Conservation (phyloP, 176 grass and related monocot genomes). For the Oropetium thomaeum region DNA sequence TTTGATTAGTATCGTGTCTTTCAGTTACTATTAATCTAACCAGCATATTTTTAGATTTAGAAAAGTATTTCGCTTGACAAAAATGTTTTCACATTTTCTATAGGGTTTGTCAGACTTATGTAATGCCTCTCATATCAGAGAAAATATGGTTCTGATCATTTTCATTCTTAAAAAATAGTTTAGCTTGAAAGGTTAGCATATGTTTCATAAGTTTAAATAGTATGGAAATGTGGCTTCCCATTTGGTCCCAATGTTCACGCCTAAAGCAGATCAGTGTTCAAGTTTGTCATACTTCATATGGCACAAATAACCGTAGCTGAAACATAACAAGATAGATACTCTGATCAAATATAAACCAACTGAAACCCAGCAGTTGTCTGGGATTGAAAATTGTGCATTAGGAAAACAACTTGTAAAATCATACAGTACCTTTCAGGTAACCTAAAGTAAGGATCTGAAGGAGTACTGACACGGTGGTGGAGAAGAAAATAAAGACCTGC, state of each 20-base stretch:
- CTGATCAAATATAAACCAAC: conserved; percentile 12
- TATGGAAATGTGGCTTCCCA: not conserved
- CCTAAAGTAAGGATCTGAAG: conserved; percentile 79
- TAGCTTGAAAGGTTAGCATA: not conserved
- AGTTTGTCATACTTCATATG: not conserved
- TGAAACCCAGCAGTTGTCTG: not conserved
- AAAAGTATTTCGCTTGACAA: too few relatives aligned
- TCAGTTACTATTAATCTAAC: not conserved
- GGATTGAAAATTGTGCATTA: not conserved
- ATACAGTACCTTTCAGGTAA: conserved; percentile 85
- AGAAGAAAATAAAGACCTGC: conserved; percentile 82
- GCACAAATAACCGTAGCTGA: not conserved
- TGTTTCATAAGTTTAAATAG: not conserved
- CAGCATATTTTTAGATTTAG: not conserved
- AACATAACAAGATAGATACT: conserved; percentile 8
- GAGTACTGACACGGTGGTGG: conserved; percentile 48
- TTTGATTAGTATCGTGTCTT: not conserved
- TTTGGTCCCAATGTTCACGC: not conserved
- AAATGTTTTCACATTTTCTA: not conserved
- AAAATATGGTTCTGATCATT: not conserved
- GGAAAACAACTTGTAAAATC: not conserved
- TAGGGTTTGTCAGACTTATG: not conserved
- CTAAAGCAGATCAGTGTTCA: not conserved
- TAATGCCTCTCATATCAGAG: not conserved
- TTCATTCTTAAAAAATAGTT: not conserved